Evolutionary conservation across 2,329 filamentous ascomycete genomes (phyloP).

Genomic region (Teratosphaeria pseudoeucalypti): DNA sequence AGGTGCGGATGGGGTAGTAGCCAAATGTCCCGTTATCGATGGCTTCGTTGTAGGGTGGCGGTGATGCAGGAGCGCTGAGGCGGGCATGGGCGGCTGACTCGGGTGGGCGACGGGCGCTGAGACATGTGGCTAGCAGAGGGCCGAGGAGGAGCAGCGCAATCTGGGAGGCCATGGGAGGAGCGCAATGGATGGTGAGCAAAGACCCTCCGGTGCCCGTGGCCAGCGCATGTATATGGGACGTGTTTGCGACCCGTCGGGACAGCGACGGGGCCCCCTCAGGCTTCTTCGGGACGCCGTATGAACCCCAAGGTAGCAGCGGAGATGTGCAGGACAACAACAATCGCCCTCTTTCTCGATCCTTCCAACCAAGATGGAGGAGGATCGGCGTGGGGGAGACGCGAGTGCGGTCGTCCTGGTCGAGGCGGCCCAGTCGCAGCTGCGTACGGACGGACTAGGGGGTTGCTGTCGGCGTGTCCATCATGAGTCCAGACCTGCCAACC

Average conservation of each 20-base stretch:
- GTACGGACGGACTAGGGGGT: too few species aligned
- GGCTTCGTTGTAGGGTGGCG: conserved; percentile 12
- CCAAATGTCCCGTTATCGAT: conserved; percentile 21
- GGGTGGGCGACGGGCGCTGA: conserved; percentile 4
- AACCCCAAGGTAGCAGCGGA: background rate
- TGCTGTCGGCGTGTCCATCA: background rate
- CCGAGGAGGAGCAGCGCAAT: conserved; percentile 12
- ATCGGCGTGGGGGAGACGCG: background rate
- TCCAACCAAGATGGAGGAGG: background rate
- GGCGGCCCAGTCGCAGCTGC: background rate
- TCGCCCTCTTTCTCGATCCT: background rate
- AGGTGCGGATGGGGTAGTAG: conserved; percentile 18
- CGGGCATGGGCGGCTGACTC: background rate
- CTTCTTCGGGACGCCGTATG: background rate
- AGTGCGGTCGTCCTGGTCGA: background rate
- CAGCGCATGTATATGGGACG: background rate
- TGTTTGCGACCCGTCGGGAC: background rate
- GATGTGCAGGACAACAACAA: background rate
- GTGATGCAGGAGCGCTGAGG: background rate
- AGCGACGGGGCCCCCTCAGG: background rate
- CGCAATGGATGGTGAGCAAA: background rate
- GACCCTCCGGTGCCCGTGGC: background rate
- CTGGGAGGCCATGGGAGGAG: conserved; percentile 2
- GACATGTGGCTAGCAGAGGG: conserved; percentile 12
- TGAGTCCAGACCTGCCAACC: background rate